Conservation (phyloP, 2,329 filamentous ascomycete species). For the Microsporum canis region DNA sequence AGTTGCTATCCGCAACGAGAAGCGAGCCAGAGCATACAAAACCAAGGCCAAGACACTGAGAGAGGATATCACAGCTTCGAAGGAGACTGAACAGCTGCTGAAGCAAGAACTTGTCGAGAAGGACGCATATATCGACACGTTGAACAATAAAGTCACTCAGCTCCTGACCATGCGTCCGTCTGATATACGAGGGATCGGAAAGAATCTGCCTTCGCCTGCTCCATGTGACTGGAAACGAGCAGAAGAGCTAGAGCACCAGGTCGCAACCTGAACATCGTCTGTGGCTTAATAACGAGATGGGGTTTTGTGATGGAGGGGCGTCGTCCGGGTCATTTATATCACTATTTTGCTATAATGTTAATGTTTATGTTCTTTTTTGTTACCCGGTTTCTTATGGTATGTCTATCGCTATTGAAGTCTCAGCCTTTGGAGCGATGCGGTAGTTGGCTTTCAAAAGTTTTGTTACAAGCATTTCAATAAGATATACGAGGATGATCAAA, state of each 20-base stretch:
- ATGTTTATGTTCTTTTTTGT: not conserved
- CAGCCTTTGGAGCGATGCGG: not conserved
- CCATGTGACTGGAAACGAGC: conserved; percentile 1
- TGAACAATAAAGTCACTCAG: conserved; percentile 19
- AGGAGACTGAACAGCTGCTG: conserved; percentile 25
- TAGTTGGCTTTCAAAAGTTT: not conserved
- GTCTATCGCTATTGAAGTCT: not conserved
- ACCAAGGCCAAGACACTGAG: conserved; percentile 41
- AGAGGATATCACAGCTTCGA: conserved; percentile 39
- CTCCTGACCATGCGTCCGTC: conserved; percentile 14
- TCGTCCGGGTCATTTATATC: not conserved
- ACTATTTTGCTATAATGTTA: not conserved
- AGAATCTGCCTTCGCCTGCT: conserved; percentile 12
- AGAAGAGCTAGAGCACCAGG: not conserved
- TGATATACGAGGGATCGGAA: conserved; percentile 2
- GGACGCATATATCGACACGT: conserved; percentile 20
- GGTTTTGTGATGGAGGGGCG: not conserved
- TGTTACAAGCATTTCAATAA: not conserved
- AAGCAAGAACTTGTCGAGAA: conserved; percentile 16
- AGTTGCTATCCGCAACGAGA: conserved; percentile 8
- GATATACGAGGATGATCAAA: not conserved
- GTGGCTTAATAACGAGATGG: not conserved
- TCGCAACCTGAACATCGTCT: not conserved
- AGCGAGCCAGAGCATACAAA: conserved; percentile 30
- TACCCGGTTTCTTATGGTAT: not conserved